These are phyloP conservation scores for Zygoascus bituminiphila DNA, from an alignment of 805 yeast genomes.

Conservation along the genomic window DNA sequence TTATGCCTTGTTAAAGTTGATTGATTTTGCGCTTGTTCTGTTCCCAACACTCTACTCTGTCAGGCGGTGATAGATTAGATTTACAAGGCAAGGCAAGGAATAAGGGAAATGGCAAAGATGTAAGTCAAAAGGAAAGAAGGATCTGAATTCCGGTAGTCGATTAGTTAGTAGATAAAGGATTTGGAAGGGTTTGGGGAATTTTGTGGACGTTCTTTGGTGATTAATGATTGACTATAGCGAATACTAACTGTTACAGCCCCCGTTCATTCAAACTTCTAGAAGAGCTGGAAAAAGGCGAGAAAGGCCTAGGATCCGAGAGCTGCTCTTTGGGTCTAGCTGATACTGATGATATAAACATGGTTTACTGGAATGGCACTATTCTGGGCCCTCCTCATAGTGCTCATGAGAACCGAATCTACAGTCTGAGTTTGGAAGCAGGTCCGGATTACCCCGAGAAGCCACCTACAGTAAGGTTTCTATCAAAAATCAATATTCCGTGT, in stretches of 20 bases:
- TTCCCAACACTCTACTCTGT: too few species aligned
- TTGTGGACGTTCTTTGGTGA: too few species aligned
- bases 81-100: too few species aligned
- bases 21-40: too few species aligned
- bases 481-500: conserved; percentile 85
- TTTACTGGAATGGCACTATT: conserved; percentile 96
- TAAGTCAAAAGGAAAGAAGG: too few species aligned
- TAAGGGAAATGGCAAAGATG: neutral
- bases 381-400: conserved; percentile 90
- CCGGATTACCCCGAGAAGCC: conserved; percentile 81
- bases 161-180: too few species aligned
- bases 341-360: conserved; percentile 86
- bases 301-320: conserved; percentile 93
- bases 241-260: conserved; percentile 38
- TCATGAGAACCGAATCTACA: conserved; percentile 91
- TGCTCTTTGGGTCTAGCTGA: conserved; percentile 92
- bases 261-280: conserved; percentile 91
- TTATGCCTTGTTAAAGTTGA: too few species aligned
- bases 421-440: conserved; percentile 74
- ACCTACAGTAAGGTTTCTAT: conserved; percentile 70
- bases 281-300: conserved; percentile 96
- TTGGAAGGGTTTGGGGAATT: too few species aligned
- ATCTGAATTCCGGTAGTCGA: too few species aligned
- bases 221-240: too few species aligned
- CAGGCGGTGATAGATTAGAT: too few species aligned